Evolutionary conservation across 768 basidiomycete species (phyloP), one percentile per base, ranked within the genome.

Genomic region (Suillus occidentalis): DNA sequence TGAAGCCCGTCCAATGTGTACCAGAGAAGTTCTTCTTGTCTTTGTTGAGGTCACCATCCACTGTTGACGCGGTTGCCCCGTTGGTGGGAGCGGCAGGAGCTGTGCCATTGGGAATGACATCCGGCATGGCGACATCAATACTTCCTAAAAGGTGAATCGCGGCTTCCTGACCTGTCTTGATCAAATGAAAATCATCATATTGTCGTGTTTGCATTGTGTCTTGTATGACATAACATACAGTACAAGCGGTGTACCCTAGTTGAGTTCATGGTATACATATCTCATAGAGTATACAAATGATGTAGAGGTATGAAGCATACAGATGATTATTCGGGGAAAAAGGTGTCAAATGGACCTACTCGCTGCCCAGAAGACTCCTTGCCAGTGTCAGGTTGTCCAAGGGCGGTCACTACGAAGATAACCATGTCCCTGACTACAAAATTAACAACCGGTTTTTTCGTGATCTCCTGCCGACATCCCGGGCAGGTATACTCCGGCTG

Each of bases 1-100:
- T 88, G 82, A 99, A 99, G 65, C 97, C 97, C 67, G 97, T 99
- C n/a, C 96, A 96, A 83, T 99, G 97, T 73, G 99, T 98, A 37
- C 97, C 97, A 66, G 97, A 97, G 75, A 97, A 28, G 28, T 28
- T 28, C 28, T 28, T 28, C 28, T 28, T 28, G 28, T 28, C 28
- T 28, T 28, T 28, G 28, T 3, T 28, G 28, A 28, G 2, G 28
- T 28, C 28, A 28, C 28, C 28, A 28, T 28, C 28, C 28, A 28
- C 28, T 28, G 28, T 28, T 28, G 28, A 3, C 28, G 28, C 28
- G 2, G 28, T 28, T 28, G 28, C 28, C 28, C 28, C 28, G 28
- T 28, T 28, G 28, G 28, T 28, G 28, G n/a, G n/a, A n/a, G n/a
- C n/a, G n/a, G n/a, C n/a, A n/a, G n/a, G n/a, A n/a, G n/a, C n/a